Conservation (phyloP, 345 rosid species). For the Clarkia xantiana region DNA sequence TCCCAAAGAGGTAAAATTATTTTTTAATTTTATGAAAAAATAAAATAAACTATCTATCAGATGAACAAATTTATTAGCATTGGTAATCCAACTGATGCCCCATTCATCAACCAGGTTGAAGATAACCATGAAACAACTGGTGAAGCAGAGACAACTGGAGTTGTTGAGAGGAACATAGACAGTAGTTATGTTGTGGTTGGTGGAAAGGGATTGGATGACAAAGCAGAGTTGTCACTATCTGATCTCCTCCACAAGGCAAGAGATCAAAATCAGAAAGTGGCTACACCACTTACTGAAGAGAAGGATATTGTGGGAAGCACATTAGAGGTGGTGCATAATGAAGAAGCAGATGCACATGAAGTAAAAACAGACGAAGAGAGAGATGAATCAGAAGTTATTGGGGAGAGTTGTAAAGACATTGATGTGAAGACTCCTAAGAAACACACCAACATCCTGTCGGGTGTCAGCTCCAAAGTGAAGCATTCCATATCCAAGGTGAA, state of each 20-base stretch:
- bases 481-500: slow-evolving; percentile 82
- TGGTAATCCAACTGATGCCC: too few species aligned
- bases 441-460: slow-evolving; percentile 62
- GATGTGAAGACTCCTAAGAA: slow-evolving; percentile 48
- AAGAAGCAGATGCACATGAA: slow-evolving; percentile 23
- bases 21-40: too few species aligned
- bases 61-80: too few species aligned
- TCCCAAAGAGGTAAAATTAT: background rate
- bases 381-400: slow-evolving; percentile 28
- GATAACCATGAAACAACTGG: background rate
- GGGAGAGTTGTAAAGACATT: slow-evolving; percentile 42
- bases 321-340: slow-evolving; percentile 9
- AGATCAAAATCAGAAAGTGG: slow-evolving; percentile 12
- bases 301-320: slow-evolving; percentile 12
- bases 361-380: slow-evolving; percentile 28
- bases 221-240: slow-evolving; percentile 24
- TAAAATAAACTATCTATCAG: too few species aligned
- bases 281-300: slow-evolving; percentile 12
- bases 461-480: slow-evolving; percentile 79
- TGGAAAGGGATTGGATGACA: slow-evolving; percentile 13
- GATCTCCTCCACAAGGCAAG: slow-evolving; percentile 29
- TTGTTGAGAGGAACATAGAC: background rate
- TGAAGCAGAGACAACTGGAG: slow-evolving; percentile 1
- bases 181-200: too few species aligned
- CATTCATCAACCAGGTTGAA: background rate